A percentile compares a stretch with the other conserved stretches of the same genome.
These are phyloP conservation scores for Spergularia bocconei DNA, from an alignment of 148 eudicot species.

Conservation along the genomic window DNA sequence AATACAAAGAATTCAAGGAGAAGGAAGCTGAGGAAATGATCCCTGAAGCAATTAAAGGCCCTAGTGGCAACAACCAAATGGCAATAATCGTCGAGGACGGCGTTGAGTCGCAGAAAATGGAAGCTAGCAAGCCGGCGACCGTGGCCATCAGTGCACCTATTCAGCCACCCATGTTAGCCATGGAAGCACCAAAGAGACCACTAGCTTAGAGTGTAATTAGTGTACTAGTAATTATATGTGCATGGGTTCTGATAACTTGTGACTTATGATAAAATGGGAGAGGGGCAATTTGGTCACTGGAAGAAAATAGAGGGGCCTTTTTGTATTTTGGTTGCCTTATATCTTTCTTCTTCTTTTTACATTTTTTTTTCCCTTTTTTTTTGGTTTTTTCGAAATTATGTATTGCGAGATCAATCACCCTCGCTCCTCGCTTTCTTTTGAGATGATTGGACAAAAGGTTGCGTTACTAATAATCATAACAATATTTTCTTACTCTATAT, in stretches of 20 bases:
- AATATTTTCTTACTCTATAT: background rate
- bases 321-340: constrained; percentile 26
- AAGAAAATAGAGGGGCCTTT: constrained; percentile 17
- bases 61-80: constrained; percentile 5
- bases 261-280: background rate
- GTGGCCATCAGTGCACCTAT: constrained; percentile 26
- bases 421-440: background rate
- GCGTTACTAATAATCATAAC: background rate
- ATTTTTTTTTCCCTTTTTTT: background rate
- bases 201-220: constrained; percentile 13
- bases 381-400: background rate
- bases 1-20: constrained; percentile 71
- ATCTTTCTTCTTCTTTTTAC: background rate
- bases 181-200: constrained; percentile 35
- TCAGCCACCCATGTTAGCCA: constrained; percentile 34
- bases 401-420: constrained; percentile 11
- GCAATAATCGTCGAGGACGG: constrained; percentile 24
- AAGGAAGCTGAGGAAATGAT: constrained; percentile 43
- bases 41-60: constrained; percentile 41
- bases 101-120: constrained; percentile 17
- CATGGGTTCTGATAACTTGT: too few relatives aligned
- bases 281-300: constrained; percentile 15
- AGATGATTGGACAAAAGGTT: background rate
- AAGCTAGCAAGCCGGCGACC: background rate
- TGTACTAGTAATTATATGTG: background rate